Evolutionary conservation across 2,329 filamentous ascomycete genomes (phyloP).

Genomic region (Penicillium sp.): DNA sequence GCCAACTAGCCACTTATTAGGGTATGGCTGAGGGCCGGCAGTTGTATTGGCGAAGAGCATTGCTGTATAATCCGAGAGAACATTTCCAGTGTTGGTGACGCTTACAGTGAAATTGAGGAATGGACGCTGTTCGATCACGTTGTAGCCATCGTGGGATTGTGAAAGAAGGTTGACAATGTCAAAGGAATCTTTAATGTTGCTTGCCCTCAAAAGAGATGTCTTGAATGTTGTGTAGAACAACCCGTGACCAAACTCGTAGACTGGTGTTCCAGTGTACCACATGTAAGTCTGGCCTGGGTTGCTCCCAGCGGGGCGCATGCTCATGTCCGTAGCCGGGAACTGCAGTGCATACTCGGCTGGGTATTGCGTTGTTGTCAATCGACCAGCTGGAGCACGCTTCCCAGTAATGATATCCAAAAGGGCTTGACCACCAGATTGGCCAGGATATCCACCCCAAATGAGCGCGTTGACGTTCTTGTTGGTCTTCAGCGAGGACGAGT

Average conservation of each 20-base stretch:
- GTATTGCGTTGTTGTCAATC: slow-evolving; percentile 47
- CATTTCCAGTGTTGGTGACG: slow-evolving; percentile 43
- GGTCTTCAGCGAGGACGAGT: slow-evolving; percentile 44
- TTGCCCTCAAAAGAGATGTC: slow-evolving; percentile 11
- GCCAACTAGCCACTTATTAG: slow-evolving; percentile 49
- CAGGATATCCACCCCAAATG: slow-evolving; percentile 51
- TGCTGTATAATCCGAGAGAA: slow-evolving; percentile 46
- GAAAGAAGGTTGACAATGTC: slow-evolving; percentile 43
- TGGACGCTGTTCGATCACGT: slow-evolving; percentile 40
- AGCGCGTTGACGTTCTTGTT: slow-evolving; percentile 48
- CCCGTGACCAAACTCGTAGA: slow-evolving; percentile 50
- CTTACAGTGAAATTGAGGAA: slow-evolving; percentile 44
- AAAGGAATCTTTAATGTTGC: slow-evolving; percentile 25
- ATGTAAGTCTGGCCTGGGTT: slow-evolving; percentile 52
- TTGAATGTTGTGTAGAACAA: slow-evolving; percentile 51
- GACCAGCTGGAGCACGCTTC: slow-evolving; percentile 46
- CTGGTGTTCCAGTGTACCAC: slow-evolving; percentile 48
- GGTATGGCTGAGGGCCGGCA: slow-evolving; percentile 46
- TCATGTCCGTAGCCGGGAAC: slow-evolving; percentile 48
- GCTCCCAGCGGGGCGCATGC: slow-evolving; percentile 41
- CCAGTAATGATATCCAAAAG: slow-evolving; percentile 49
- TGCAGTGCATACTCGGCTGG: slow-evolving; percentile 47
- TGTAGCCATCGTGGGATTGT: slow-evolving; percentile 29
- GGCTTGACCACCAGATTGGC: slow-evolving; percentile 49
- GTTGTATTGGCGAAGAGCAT: slow-evolving; percentile 46